Base-by-base conservation (phyloP, 768 basidiomycete species). In the Termitomyces sp. region DNA sequence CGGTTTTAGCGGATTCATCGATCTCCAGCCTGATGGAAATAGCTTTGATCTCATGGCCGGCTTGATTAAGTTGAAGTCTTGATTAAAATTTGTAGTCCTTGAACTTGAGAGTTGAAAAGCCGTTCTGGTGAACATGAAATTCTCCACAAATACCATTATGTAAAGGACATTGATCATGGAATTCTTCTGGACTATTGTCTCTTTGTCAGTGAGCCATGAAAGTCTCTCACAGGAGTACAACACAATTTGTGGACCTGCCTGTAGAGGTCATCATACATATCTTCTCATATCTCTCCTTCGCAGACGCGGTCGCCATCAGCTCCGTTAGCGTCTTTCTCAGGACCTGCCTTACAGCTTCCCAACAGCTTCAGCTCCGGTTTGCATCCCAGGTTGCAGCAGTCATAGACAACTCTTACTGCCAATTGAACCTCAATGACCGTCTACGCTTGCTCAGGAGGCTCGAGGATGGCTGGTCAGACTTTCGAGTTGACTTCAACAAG, bases 11-110 rank as follows among this genome's bases (percentile, higher is more conserved):
- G 76, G 74, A 26, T 95, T 81, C 67, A 87, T 98, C 53, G 94
- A 99, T 71, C 72, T 99, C 20, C 97, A 97, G 68, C 97, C 97
- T 2, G 94, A 98, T 66, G 93, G 94, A 51, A 99, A 99, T 69
- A 92, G 92, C 65, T 98, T 98, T 63, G 96, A 98, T 71, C 77
- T 98, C 62, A 90, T 97, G 90, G 81, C 85, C 36, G 92, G 93
- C 33, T 68, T 96, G 70, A 95, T 96, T 63, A 88, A 77, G 61
- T 69, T 73, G 1, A 82, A 82, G 63, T 66, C 65, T n/a, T 77
- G 59, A 69, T 20, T 9, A 10, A 4, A n/a, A n/a, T 3, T 3
- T 41, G 38, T 18, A 41, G 40, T 41, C 3, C 3, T 3, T 3
- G 0, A 41, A n/a, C n/a, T n/a, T n/a, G n/a, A n/a, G n/a, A n/a